Evolutionary conservation across 495 filamentous ascomycete genomes (phyloP).

Genomic region (Penicillium nucicola): DNA sequence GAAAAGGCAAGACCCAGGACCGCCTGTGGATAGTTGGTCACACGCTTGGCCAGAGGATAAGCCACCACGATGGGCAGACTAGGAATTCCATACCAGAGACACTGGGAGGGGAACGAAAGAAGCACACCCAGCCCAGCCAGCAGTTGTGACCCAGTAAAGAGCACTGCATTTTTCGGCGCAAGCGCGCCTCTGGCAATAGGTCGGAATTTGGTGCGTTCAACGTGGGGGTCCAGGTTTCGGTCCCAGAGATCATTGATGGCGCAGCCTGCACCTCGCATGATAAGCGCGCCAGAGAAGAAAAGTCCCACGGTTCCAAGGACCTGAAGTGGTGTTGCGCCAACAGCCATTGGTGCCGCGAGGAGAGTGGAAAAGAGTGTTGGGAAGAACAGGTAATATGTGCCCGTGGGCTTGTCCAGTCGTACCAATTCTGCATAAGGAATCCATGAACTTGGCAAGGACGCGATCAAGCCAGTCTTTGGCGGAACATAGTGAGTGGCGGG

Average conservation of each 20-base stretch:
- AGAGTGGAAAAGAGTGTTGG: slow-evolving; percentile 91
- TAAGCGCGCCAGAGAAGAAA: slow-evolving; percentile 82
- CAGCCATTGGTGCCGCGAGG: slow-evolving; percentile 39
- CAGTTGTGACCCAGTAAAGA: slow-evolving; percentile 80
- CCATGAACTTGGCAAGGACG: slow-evolving; percentile 68
- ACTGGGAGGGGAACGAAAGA: slow-evolving; percentile 79
- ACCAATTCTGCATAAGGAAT: slow-evolving; percentile 93
- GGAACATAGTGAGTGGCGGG: slow-evolving; percentile 52
- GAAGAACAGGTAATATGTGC: slow-evolving; percentile 94
- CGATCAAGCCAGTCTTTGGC: slow-evolving; percentile 74
- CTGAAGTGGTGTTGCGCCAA: slow-evolving; percentile 59
- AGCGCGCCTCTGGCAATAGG: slow-evolving; percentile 87
- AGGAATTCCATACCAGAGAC: slow-evolving; percentile 85
- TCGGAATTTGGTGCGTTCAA: slow-evolving; percentile 80
- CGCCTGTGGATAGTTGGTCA: slow-evolving; percentile 92
- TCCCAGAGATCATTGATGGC: slow-evolving; percentile 98
- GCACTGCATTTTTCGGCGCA: slow-evolving; percentile 66
- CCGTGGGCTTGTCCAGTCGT: slow-evolving; percentile 90
- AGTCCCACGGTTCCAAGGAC: slow-evolving; percentile 66
- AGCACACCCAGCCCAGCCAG: slow-evolving; percentile 78
- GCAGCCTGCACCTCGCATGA: slow-evolving; percentile 98
- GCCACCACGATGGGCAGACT: slow-evolving; percentile 74
- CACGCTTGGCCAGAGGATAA: slow-evolving; percentile 89
- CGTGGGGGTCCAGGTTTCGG: slow-evolving; percentile 85
- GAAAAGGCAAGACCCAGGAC: slow-evolving; percentile 92